Conservation (phyloP, 2,329 filamentous ascomycete species). For the Chrysosporium queenslandicum region DNA sequence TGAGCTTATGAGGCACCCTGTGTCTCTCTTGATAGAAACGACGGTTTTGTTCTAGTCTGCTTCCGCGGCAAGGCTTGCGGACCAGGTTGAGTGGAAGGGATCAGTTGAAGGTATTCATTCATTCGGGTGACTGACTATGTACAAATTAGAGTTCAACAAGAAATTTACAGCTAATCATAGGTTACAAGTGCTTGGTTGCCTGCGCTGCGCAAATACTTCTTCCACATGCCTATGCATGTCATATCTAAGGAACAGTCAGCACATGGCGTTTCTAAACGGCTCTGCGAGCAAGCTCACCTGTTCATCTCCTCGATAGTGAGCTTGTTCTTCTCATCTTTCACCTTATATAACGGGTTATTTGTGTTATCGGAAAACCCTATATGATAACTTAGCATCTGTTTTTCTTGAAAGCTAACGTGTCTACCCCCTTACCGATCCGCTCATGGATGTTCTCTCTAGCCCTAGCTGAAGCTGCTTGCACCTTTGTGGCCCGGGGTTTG, state of each 20-base stretch:
- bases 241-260: conserved; percentile 34
- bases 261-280: neutral
- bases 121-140: neutral
- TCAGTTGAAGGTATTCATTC: neutral
- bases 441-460: conserved; percentile 54
- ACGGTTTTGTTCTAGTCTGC: no score
- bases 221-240: conserved; percentile 51
- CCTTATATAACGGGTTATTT: conserved; percentile 42
- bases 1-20: no score
- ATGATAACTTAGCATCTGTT: conserved; percentile 16
- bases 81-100: no score
- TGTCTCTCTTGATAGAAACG: no score
- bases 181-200: neutral
- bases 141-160: neutral
- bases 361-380: conserved; percentile 15
- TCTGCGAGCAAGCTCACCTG: conserved; percentile 34
- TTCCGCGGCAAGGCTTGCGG: no score
- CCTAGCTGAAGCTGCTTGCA: conserved; percentile 49
- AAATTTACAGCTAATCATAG: neutral
- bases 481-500: conserved; percentile 46
- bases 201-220: conserved; percentile 35
- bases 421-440: conserved; percentile 42
- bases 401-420: neutral
- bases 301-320: conserved; percentile 63
- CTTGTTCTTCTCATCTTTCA: conserved; percentile 51